Base-by-base conservation (phyloP, 1,284 basidiomycete species). In the Mycosarcoma mackinlayi region DNA sequence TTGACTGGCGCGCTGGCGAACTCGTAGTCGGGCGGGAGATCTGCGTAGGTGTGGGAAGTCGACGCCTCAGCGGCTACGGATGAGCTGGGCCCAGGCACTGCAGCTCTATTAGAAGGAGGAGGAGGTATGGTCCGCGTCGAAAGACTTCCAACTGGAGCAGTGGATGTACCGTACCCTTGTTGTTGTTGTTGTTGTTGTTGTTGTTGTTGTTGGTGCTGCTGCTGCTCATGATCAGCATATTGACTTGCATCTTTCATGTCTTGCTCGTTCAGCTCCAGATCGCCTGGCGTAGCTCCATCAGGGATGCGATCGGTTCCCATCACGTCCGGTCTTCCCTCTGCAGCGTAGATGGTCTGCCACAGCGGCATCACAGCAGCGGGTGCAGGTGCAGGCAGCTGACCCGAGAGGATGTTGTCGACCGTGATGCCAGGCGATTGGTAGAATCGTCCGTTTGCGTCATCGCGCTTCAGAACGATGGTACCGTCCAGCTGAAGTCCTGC, bases 401-500 rank as follows among this genome's bases (percentile, higher is more conserved):
- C 77, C 6, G 69, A 60, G 16, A 80, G 64, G 19, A 80, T 65
- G 9, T 69, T 50, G 6, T 46, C 41, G 8, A 61, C 64, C n/a
- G 49, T 47, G 50, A 77, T 62, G 28, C 62, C 76, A 0, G 75
- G 75, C 6, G 59, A 54, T 19, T 61, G 45, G 58, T 79, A 80
- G 65, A 79, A 76, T 14, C 77, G 65, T 6, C 55, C 69, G 25
- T 80, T 79, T 27, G 73, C 78, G 35, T 80, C 78, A 18, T 70
- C 65, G 9, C 78, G 72, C 49, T 77, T 77, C n/a, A 71, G 56
- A 11, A 69, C 55, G 30, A 84, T 67, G 10, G 73, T 79, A 0
- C 83, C 82, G 23, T 82, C 82, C 5, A 84, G 58, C 52, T 83
- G 78, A 0, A 83, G 27, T 1, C 80, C 83, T 0, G 68, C 81